Base-by-base conservation (phyloP, 179 eudicot genomes). In the Heliamphora pulchella region DNA sequence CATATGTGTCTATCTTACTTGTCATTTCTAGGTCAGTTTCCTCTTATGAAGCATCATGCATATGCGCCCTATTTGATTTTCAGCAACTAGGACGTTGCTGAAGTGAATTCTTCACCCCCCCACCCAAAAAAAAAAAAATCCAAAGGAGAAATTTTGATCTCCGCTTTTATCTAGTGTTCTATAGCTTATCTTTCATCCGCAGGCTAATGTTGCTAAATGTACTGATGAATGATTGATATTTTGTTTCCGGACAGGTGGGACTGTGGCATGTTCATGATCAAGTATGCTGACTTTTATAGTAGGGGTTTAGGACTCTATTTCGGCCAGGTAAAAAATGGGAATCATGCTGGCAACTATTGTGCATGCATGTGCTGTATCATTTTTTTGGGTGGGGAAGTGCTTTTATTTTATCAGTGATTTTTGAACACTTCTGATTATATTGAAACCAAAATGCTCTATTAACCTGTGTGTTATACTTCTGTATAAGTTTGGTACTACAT, bases 181-280 rank as follows among this genome's bases (percentile, higher is more conserved):
- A 57, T 5, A 53, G 50, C 53, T 77, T 4, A 76, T 43, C 57
- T 46, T 74, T 31, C 31, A 14, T 64, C 63, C 44, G n/a, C 48
- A 66, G n/a, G 70, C 15, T 31, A 53, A 43, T 71, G 20, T 63
- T 71, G 53, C 15, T 54, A 59, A 39, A 5, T 31, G 11, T 47
- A 66, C 44, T 10, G 75, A 50, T 48, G 44, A 51, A 72, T 71
- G 67, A 18, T 46, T 78, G 64, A 54, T 31, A 8, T 77, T 55
- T 58, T 59, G 13, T 79, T 80, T 47, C 68, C 82, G 57, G 74
- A 78, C 89, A 94, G 97, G 88, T 94, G 39, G 75, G 98, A 94
- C 82, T 96, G 99, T 84, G 99, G 99, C 48, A 80, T 96, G 85
- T 96, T 96, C 85, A 96, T 96, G 97, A 83, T 96, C 84, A 96